A percentile compares a stretch with the other conserved stretches of the same genome.
Conservation (phyloP, 1,284 basidiomycete genomes). For the Cutaneotrichosporon sp. region DNA sequence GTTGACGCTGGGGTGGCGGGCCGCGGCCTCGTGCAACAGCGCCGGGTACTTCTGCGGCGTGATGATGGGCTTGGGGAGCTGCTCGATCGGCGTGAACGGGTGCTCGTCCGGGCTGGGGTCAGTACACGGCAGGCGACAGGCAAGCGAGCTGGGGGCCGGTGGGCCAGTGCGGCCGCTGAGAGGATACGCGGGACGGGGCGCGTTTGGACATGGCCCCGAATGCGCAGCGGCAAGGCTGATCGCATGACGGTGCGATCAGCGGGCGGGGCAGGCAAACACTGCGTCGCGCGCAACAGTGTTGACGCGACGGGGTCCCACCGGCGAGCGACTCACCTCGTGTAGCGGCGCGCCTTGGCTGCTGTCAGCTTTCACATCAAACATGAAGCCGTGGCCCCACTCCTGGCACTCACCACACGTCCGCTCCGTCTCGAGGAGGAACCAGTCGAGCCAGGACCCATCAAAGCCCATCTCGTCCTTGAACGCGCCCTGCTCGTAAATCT, state of each 20-base stretch:
- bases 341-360: conserved; percentile 86
- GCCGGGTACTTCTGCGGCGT: conserved; percentile 71
- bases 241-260: neutral
- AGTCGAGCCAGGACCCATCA: conserved; percentile 87
- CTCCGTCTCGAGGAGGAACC: conserved; percentile 96
- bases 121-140: no score
- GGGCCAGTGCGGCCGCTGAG: no score
- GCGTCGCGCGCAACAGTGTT: neutral
- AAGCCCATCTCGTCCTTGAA: conserved; percentile 74
- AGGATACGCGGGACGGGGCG: no score
- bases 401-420: conserved; percentile 82
- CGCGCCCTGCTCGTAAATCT: conserved; percentile 78
- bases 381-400: no score
- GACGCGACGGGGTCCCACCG: no score
- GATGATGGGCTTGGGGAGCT: conserved; percentile 81
- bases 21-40: conserved; percentile 62
- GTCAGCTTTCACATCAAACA: no score
- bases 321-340: conserved; percentile 73
- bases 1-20: conserved; percentile 76
- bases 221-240: no score
- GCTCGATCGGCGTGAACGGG: conserved; percentile 74
- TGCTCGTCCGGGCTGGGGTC: conserved; percentile 86
- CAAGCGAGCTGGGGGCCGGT: no score
- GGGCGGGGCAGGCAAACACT: neutral
- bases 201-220: no score